Evolutionary conservation across 1,284 basidiomycete species (phyloP).

Genomic region (Thecaphora thlaspeos): DNA sequence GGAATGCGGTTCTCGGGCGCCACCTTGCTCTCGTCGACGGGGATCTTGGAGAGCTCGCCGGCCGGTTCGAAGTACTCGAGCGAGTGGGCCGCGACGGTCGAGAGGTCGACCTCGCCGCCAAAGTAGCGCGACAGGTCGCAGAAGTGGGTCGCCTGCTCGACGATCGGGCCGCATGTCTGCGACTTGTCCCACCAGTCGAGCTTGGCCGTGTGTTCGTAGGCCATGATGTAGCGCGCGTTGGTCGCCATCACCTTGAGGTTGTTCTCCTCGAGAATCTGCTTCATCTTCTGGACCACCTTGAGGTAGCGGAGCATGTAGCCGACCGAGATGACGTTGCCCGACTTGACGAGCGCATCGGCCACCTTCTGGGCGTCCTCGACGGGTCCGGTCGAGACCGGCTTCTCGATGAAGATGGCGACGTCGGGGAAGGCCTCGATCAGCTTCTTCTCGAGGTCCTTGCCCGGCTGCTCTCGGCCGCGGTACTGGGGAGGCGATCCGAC

Average conservation of each 20-base stretch:
- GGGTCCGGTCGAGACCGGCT: constrained; percentile 85
- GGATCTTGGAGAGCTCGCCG: constrained; percentile 77
- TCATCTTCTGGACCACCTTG: constrained; percentile 91
- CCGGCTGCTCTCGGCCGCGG: constrained; percentile 63
- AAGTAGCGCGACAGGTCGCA: constrained; percentile 84
- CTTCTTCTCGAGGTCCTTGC: constrained; percentile 84
- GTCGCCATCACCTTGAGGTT: constrained; percentile 96
- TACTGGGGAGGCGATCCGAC: constrained; percentile 91
- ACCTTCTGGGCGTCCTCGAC: constrained; percentile 60
- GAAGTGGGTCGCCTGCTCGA: constrained; percentile 92
- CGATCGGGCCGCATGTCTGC: constrained; percentile 82
- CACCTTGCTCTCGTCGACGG: constrained; percentile 76
- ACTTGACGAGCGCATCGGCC: constrained; percentile 46
- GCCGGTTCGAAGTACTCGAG: constrained; percentile 62
- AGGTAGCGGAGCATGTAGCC: constrained; percentile 66
- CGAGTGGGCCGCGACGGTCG: constrained; percentile 66
- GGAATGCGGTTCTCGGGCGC: constrained; percentile 57
- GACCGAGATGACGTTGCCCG: constrained; percentile 75
- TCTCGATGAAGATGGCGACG: constrained; percentile 85
- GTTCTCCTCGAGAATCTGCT: constrained; percentile 86
- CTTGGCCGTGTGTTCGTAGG: constrained; percentile 74
- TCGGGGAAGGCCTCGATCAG: constrained; percentile 77
- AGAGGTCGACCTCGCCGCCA: constrained; percentile 90
- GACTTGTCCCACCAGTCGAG: constrained; percentile 96
- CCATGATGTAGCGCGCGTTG: constrained; percentile 90